Percentiles rank a stretch among this genome's conserved stretches.
Conservation (phyloP, 768 basidiomycete species). For the Sporobolomyces phaffii region DNA sequence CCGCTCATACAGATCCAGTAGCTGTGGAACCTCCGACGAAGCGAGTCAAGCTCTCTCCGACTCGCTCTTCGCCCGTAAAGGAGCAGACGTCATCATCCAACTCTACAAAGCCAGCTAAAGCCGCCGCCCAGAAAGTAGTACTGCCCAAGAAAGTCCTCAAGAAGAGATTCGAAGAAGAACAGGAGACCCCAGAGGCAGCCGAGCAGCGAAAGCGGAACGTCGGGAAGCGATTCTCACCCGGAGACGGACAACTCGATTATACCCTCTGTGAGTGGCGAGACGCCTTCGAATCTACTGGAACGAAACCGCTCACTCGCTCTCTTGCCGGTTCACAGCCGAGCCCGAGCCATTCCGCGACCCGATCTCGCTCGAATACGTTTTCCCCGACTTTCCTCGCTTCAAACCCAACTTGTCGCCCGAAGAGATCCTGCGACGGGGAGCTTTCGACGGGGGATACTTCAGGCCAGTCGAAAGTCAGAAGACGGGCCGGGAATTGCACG, state of each 20-base stretch:
- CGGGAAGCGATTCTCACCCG: constrained; percentile 9
- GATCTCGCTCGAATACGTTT: neutral
- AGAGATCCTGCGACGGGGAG: constrained; percentile 17
- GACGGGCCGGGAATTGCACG: constrained; percentile 17
- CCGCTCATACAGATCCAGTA: neutral
- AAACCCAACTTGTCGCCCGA: constrained; percentile 20
- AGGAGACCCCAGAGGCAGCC: neutral
- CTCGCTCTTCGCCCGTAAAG: neutral
- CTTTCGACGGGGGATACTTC: constrained; percentile 31
- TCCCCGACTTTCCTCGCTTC: constrained; percentile 19
- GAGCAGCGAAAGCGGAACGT: constrained; percentile 1
- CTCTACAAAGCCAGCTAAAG: too few relatives aligned
- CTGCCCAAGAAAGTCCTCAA: neutral
- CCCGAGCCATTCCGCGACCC: constrained; percentile 10
- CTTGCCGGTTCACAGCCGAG: neutral
- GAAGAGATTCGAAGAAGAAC: neutral
- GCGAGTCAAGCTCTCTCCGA: neutral
- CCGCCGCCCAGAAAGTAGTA: too few relatives aligned
- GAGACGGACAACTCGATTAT: constrained; percentile 24
- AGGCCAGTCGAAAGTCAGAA: constrained; percentile 20
- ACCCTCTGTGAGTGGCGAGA: neutral
- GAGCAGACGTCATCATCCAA: neutral
- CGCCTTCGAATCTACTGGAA: neutral
- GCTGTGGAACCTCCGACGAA: neutral
- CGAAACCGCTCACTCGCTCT: neutral